Evolutionary conservation across 2,329 filamentous ascomycete species (phyloP), one percentile per base, ranked within the genome.

Genomic region (Annulohypoxylon truncatum): DNA sequence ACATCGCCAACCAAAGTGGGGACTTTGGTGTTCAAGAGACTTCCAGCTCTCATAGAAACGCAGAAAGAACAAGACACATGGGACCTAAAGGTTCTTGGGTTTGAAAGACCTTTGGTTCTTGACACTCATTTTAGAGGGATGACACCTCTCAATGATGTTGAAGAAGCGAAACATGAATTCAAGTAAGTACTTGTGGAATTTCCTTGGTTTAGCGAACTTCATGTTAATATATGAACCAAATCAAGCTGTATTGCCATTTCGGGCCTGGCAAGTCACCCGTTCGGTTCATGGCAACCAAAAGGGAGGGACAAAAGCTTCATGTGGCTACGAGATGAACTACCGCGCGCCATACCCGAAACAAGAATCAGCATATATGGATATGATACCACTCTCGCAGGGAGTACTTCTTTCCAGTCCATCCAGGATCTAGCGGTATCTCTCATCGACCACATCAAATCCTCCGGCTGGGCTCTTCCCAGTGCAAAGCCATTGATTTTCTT

Each of bases 311-410:
- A 69, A 33, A 66, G 57, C 15, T 74, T 70, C 40, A 75, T 76
- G 74, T 75, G 74, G 74, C 67, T 75, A 29, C 66, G 73, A 29
- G 73, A 75, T 50, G 64, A 51, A 8, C 56, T 75, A 13, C 73
- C 72, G 5, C 50, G 52, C 1, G 6, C 46, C 10, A n/a, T 75
- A 4, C 69, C 66, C 2, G 33, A 61, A 1, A 54, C 67, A 9
- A 61, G 74, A 24, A 26, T 61, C 15, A 42, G 72, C 6, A 7
- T 73, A 4, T 75, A 75, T 15, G 74, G 74, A 3, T 75, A 75
- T 15, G 70, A 73, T 40, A 74, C 70, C 12, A 61, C 31, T 1
- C 73, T 75, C n/a, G 12, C 18, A 4, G 40, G 56, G 12, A 74
- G 69, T 35, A 56, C 60, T 9, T 75, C 72, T 7, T 69, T 74